phyloP scores from a whole-genome alignment of 208 protist genomes.

The Phytomonas sp. region DNA sequence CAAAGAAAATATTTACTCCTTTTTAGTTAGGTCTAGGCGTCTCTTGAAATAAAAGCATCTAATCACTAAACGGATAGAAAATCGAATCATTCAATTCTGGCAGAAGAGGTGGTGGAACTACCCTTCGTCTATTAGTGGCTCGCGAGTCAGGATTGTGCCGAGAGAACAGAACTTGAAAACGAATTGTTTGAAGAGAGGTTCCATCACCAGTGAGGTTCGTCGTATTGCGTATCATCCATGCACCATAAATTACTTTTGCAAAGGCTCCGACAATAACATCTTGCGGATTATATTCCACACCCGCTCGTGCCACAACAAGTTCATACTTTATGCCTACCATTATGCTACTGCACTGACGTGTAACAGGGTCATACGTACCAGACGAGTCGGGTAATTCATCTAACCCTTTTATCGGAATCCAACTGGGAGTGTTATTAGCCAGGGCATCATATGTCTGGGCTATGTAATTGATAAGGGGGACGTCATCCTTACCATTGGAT shows the following conservation, averaged over 20 bases:
- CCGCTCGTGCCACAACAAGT: slow-evolving; percentile 61
- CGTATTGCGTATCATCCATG: slow-evolving; percentile 42
- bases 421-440: slow-evolving; percentile 60
- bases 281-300: slow-evolving; percentile 65
- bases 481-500: slow-evolving; percentile 6
- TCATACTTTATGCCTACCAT: slow-evolving; percentile 52
- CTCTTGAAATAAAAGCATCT: neutral
- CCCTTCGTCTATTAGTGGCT: slow-evolving; percentile 26
- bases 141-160: slow-evolving; percentile 36
- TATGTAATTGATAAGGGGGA: slow-evolving; percentile 30
- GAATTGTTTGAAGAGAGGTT: slow-evolving; percentile 25
- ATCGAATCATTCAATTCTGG: slow-evolving; percentile 47
- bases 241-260: slow-evolving; percentile 36
- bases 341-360: slow-evolving; percentile 44
- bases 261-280: slow-evolving; percentile 68
- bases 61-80: slow-evolving; percentile 64
- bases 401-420: slow-evolving; percentile 53
- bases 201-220: slow-evolving; percentile 31
- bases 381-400: slow-evolving; percentile 14
- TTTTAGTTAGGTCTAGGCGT: neutral
- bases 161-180: slow-evolving; percentile 44
- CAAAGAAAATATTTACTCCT: neutral
- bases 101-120: slow-evolving; percentile 57
- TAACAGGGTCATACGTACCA: slow-evolving; percentile 32
- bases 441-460: slow-evolving; percentile 65